Base-by-base conservation (phyloP, 257 asterid genomes). In the Nicotiana otophora region DNA sequence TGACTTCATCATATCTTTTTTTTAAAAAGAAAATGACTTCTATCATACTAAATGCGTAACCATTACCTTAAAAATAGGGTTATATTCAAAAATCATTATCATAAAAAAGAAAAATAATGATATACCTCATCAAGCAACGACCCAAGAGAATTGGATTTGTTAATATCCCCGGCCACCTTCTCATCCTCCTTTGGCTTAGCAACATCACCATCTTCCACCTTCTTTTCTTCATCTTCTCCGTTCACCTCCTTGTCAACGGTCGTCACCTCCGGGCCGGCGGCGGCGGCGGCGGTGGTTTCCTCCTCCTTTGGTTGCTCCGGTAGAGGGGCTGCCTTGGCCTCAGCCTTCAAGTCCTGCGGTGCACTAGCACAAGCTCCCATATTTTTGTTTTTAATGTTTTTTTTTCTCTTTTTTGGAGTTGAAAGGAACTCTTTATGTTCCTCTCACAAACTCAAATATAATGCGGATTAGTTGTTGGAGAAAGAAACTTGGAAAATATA, bases 301-400 rank as follows among this genome's bases (percentile, higher is more conserved):
- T 91, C 93, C 85, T 82, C 81, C 23, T 86, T 84, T 64, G 58
- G 90, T 78, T 91, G 85, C 14, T 91, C 92, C 4, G 87, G 83
- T 0, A 86, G 91, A 15, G 70, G 77, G 3, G 31, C 85, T 51
- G 66, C 83, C 1, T 82, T 48, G 55, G 83, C 83, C 5, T 86
- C 87, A 28, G 15, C 88, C 83, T 83, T 90, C 88, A 89, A 83
- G 83, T 67, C 89, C 87, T 91, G 89, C 3, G 90, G 84, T 10
- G 87, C 90, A 84, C 92, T 91, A 57, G 92, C 91, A 67, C 94
- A 91, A 7, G 91, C 92, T 81, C 92, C 94, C 94, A 89, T 89
- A 66, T 67, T 67, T 42, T 39, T 57, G 19, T 11, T 10, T 2
- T 3, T 39, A 39, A 90, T 90, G 66, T 51, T 57, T 36, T 31